phyloP scores from a whole-genome alignment of 371 early-diverging fungal species.

The Capniomyces stellatus region DNA sequence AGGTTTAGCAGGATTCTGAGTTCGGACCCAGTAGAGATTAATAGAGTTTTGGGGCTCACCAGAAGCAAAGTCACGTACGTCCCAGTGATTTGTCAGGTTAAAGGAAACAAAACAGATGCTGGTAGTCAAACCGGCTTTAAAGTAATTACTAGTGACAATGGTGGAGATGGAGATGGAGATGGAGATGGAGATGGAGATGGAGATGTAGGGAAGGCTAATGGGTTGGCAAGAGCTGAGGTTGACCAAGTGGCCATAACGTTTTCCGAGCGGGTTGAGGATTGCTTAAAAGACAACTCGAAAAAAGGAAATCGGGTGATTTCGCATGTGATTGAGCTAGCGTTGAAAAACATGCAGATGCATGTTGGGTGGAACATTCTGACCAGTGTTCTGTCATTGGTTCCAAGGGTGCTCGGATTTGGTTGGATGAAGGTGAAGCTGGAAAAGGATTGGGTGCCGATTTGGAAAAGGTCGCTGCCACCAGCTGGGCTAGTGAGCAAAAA shows the following conservation, averaged over 20 bases:
- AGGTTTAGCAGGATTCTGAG: neutral
- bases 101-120: no score
- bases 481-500: neutral
- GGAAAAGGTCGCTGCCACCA: constrained; percentile 15
- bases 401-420: constrained; percentile 1
- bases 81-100: no score
- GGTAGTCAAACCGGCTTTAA: neutral
- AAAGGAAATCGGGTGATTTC: neutral
- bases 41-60: neutral
- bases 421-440: neutral
- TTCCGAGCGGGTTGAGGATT: neutral
- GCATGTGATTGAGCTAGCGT: neutral
- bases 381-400: constrained; percentile 8
- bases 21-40: neutral
- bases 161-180: neutral
- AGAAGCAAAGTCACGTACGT: neutral
- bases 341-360: constrained; percentile 12
- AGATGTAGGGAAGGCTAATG: no score
- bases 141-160: neutral
- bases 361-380: constrained; percentile 18
- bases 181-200: neutral
- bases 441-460: constrained; percentile 12
- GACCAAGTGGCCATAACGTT: neutral
- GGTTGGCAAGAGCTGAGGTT: no score
- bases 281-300: neutral